Conservation (phyloP, 2,329 filamentous ascomycete species). For the Talaromyces atroroseus region DNA sequence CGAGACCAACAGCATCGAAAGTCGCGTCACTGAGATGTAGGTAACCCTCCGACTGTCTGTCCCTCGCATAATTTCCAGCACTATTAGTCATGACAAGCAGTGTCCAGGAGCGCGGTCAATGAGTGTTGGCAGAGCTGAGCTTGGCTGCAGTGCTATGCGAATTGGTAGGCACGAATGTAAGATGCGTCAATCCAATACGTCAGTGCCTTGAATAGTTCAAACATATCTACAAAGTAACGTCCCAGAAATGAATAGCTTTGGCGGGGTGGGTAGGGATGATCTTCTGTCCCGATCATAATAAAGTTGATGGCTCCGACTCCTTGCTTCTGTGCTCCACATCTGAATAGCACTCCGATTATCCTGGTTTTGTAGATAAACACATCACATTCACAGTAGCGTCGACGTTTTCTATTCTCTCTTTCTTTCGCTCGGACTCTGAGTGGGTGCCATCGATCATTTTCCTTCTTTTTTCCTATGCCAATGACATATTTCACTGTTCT, state of each 20-base stretch:
- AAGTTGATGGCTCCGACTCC: constrained; percentile 9
- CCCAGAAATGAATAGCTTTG: not conserved
- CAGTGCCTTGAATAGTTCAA: not conserved
- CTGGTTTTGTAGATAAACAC: constrained; percentile 1
- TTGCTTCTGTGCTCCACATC: constrained; percentile 8
- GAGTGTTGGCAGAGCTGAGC: not conserved
- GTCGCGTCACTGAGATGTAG: not conserved
- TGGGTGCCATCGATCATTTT: not conserved
- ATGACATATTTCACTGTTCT: not conserved
- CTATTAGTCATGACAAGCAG: constrained; percentile 8
- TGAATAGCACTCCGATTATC: constrained; percentile 5
- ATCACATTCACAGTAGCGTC: not conserved
- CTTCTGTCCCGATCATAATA: constrained; percentile 1
- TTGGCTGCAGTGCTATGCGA: constrained; percentile 5
- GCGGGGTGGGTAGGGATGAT: not conserved
- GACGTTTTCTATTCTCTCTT: not conserved
- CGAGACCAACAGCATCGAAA: not conserved
- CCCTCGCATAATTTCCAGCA: constrained; percentile 10
- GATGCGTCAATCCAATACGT: not conserved
- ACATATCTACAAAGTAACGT: not conserved
- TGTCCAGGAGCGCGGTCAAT: not conserved
- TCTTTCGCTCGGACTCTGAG: not conserved
- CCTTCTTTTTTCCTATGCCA: not conserved
- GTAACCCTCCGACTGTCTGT: constrained; percentile 1
- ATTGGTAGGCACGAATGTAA: not conserved